Conservation (phyloP, 2,329 filamentous ascomycete genomes). For the Cercospora brassicicola region DNA sequence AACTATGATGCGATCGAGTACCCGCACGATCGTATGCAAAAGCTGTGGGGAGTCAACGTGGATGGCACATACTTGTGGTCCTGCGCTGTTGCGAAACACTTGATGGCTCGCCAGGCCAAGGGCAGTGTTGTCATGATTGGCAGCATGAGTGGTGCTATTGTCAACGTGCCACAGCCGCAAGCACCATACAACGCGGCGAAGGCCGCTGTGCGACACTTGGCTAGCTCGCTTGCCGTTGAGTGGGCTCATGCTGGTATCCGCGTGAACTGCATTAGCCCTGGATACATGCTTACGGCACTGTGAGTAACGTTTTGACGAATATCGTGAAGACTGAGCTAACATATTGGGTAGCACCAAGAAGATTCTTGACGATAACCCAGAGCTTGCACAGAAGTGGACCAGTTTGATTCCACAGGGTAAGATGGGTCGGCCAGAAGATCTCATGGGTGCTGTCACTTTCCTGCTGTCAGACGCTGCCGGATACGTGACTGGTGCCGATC, state of each 20-base stretch:
- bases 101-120: conserved; percentile 75
- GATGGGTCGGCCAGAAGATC: conserved; percentile 87
- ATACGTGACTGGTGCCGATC: conserved; percentile 62
- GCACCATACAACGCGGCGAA: conserved; percentile 92
- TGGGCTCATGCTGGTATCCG: conserved; percentile 87
- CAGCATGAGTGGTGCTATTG: conserved; percentile 89
- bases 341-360: conserved; percentile 70
- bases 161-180: conserved; percentile 94
- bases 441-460: conserved; percentile 91
- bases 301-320: conserved; percentile 51
- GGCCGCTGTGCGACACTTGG: conserved; percentile 85
- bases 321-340: conserved; percentile 10
- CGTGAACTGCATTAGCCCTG: conserved; percentile 92
- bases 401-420: conserved; percentile 88
- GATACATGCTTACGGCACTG: conserved; percentile 95
- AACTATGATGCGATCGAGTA: conserved; percentile 92
- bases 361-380: conserved; percentile 90
- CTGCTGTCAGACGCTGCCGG: conserved; percentile 74
- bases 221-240: conserved; percentile 84
- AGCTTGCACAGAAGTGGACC: conserved; percentile 86
- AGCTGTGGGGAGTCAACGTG: conserved; percentile 93
- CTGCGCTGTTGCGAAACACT: conserved; percentile 77
- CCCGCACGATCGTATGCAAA: conserved; percentile 84
- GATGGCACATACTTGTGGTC: conserved; percentile 90
- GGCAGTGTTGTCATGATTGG: conserved; percentile 95